Conservation (phyloP, 768 basidiomycete species). For the Lentinula guzmanii region DNA sequence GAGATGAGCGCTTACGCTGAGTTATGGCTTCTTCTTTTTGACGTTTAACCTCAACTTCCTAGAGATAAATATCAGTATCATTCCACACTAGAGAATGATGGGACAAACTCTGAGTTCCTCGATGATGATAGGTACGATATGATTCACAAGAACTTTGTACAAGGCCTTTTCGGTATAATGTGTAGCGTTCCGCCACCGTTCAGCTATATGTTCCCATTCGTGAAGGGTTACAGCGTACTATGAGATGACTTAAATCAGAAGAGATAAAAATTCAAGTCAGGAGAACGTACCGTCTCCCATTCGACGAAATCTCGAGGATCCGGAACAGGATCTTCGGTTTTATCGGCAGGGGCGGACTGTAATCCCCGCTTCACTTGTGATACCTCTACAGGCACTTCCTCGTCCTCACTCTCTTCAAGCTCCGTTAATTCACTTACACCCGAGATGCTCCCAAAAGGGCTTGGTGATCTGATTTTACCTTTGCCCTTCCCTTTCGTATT, state of each 20-base stretch:
- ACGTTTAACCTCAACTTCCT: conserved; percentile 61
- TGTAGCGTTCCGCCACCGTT: conserved; percentile 68
- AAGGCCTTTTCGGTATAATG: conserved; percentile 80
- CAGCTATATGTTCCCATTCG: conserved; percentile 81
- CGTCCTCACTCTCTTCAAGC: conserved; percentile 39
- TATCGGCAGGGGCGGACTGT: conserved; percentile 4
- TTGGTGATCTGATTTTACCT: conserved; percentile 11
- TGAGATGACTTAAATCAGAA: neutral
- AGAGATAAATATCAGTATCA: conserved; percentile 3
- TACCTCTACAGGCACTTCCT: conserved; percentile 16
- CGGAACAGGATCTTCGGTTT: conserved; percentile 17
- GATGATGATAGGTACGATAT: conserved; percentile 67
- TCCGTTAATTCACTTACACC: conserved; percentile 74
- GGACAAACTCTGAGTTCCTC: conserved; percentile 56
- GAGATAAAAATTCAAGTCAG: neutral
- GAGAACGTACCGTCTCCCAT: conserved; percentile 79
- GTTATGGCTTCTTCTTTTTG: conserved; percentile 69
- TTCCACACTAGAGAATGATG: conserved; percentile 4
- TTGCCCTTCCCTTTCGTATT: conserved; percentile 8
- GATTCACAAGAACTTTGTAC: conserved; percentile 57
- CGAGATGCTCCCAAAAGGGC: conserved; percentile 45
- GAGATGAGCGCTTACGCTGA: conserved; percentile 87
- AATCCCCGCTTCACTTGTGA: conserved; percentile 18
- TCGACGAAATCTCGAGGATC: conserved; percentile 60
- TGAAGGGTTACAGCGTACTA: conserved; percentile 79